Base-by-base conservation (phyloP, 2,329 filamentous ascomycete genomes). In the Cladosporium sp. region DNA sequence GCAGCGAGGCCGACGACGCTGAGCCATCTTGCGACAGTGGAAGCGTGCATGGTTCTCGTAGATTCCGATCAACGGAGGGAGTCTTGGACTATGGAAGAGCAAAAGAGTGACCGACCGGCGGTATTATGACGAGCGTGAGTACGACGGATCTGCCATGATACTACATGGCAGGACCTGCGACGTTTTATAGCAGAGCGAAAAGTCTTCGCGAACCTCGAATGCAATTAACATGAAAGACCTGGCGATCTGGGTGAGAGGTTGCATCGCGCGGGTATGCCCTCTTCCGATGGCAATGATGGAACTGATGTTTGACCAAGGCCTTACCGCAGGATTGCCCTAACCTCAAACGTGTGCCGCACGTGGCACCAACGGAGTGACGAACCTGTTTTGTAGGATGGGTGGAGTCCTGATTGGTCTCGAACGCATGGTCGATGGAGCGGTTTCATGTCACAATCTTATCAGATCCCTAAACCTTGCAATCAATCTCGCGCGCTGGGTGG, bases 1-100 rank as follows among this genome's bases (percentile, higher is more conserved):
- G 52, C 52, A 25, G 32, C 52, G 17, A 55, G 32, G 22, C 52
- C 52, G 15, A 32, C 52, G 25, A 47, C 39, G 40, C 52, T 45
- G 40, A 55, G 52, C 39, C 39, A 44, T 55, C 28, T 32, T 19
- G 50, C 50, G 32, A 53, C 15, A 6, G 15, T 53, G n/a, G 34
- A 36, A 19, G 45, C 24, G 20, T 55, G 52, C 52, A 55, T 55
- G 28, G 4, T 47, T 47, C 24, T 10, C 8, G 20, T 20, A 12
- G 9, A 5, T 28, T 34, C 50, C 37, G 37, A 13, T 53, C 50
- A 53, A 53, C 37, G 50, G 37, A 28, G 19, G 5, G n/a, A 10
- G 22, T 9, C 15, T 37, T 17, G 19, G 48, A 51, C 22, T 35
- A 35, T 39, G 12, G 20, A 6, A 24, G 8, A 12, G 15, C 19